Percentiles rank a stretch among this genome's conserved stretches.
Conservation (phyloP, 2,329 filamentous ascomycete genomes). For the Alternaria gaisen region DNA sequence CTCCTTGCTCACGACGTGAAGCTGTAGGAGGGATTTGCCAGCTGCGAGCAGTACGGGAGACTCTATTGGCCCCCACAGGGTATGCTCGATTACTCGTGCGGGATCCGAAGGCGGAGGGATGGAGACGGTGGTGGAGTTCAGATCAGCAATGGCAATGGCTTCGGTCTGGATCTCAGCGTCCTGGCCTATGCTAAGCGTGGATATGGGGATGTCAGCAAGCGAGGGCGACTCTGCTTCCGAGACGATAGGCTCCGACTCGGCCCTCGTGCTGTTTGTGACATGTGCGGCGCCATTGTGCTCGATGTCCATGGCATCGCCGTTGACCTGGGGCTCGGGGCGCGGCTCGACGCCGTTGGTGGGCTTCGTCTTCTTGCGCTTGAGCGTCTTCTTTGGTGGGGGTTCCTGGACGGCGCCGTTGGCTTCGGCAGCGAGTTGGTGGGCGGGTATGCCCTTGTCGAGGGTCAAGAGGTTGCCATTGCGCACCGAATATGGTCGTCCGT, state of each 20-base stretch:
- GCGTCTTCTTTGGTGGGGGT: constrained; percentile 42
- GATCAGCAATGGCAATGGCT: constrained; percentile 41
- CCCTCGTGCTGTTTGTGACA: constrained; percentile 40
- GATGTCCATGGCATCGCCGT: constrained; percentile 59
- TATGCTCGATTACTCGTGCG: constrained; percentile 42
- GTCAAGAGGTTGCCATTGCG: constrained; percentile 49
- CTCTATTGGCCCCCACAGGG: constrained; percentile 47
- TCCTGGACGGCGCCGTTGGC: constrained; percentile 45
- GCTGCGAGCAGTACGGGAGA: constrained; percentile 46
- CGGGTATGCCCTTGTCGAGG: constrained; percentile 48
- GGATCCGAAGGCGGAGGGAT: constrained; percentile 34
- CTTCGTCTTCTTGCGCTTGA: constrained; percentile 49
- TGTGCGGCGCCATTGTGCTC: constrained; percentile 48
- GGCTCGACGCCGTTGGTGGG: constrained; percentile 44
- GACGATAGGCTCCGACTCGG: constrained; percentile 47
- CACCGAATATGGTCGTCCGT: constrained; percentile 50
- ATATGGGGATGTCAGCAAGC: constrained; percentile 50
- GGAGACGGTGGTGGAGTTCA: constrained; percentile 43
- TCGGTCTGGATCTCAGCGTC: constrained; percentile 51
- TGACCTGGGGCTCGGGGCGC: constrained; percentile 47
- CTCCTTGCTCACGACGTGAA: constrained; percentile 40
- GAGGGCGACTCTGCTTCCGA: constrained; percentile 52
- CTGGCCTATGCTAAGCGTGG: constrained; percentile 51
- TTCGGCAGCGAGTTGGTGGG: constrained; percentile 46
- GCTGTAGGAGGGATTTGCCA: constrained; percentile 47